Percentiles rank a stretch among this genome's conserved stretches.
phyloP scores from a whole-genome alignment of 306 rosid genomes.

The Oxytropis ochrocephala region DNA sequence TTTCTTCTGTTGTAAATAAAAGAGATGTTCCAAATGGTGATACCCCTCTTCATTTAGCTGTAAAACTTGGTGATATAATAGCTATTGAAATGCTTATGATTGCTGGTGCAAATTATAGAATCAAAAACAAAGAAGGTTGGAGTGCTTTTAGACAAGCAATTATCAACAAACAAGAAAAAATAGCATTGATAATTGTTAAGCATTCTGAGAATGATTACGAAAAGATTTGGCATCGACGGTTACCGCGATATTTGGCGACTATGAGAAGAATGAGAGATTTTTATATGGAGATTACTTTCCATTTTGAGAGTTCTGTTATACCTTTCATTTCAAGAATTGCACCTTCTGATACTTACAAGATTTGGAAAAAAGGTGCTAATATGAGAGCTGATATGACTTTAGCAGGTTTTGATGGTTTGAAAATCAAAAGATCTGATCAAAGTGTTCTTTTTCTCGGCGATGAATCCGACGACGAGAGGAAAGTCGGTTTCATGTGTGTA shows the following conservation, averaged over 20 bases:
- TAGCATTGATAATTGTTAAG: slow-evolving; percentile 54
- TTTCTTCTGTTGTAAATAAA: slow-evolving; percentile 54
- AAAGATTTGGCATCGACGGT: slow-evolving; percentile 66
- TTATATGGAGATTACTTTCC: slow-evolving; percentile 92
- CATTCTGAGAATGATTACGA: slow-evolving; percentile 51
- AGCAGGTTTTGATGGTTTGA: slow-evolving; percentile 93
- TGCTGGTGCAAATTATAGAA: slow-evolving; percentile 65
- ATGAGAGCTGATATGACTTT: slow-evolving; percentile 94
- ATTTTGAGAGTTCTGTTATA: slow-evolving; percentile 90
- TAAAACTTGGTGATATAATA: slow-evolving; percentile 50
- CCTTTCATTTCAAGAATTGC: slow-evolving; percentile 96
- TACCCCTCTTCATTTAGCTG: slow-evolving; percentile 85
- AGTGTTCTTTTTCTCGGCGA: slow-evolving; percentile 82
- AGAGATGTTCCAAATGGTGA: slow-evolving; percentile 82
- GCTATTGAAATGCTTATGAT: slow-evolving; percentile 66
- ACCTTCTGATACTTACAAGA: slow-evolving; percentile 90
- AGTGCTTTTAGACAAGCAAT: slow-evolving; percentile 80
- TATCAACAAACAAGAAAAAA: slow-evolving; percentile 52
- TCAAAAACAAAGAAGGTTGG: slow-evolving; percentile 89
- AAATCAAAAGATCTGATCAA: slow-evolving; percentile 81
- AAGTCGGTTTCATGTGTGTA: slow-evolving; percentile 53
- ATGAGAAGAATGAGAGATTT: slow-evolving; percentile 83
- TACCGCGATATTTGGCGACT: slow-evolving; percentile 70
- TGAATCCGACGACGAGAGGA: slow-evolving; percentile 59
- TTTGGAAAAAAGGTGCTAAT: slow-evolving; percentile 92